A percentile compares a stretch with the other conserved stretches of the same genome.
phyloP scores from a whole-genome alignment of 2,329 filamentous ascomycete species.

The Fusarium abutilonis region DNA sequence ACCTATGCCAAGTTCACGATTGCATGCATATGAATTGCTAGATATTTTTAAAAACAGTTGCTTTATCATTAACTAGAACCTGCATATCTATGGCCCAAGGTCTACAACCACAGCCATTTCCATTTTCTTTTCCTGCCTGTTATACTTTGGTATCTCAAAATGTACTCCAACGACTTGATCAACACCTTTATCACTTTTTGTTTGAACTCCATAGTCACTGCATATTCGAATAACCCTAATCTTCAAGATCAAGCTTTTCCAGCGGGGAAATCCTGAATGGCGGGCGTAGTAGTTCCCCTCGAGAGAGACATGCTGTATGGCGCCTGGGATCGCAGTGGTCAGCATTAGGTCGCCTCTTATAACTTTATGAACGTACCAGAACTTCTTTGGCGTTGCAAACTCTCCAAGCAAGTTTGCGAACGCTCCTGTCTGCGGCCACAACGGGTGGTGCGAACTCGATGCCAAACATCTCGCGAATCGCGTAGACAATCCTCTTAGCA shows the following conservation, averaged over 20 bases:
- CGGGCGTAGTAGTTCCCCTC: conserved; percentile 69
- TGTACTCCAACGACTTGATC: conserved; percentile 2
- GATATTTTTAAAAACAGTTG: too few relatives aligned
- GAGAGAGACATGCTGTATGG: conserved; percentile 77
- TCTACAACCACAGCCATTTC: not conserved
- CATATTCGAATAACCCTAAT: not conserved
- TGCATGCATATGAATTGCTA: too few relatives aligned
- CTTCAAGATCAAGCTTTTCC: conserved; percentile 34
- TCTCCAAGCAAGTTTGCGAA: conserved; percentile 90
- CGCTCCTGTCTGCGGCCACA: conserved; percentile 89
- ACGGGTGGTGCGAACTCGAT: conserved; percentile 95
- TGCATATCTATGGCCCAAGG: too few relatives aligned
- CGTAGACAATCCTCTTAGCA: conserved; percentile 89
- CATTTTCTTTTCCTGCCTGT: not conserved
- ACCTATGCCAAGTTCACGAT: too few relatives aligned
- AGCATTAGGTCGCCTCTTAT: not conserved
- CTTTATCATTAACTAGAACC: too few relatives aligned
- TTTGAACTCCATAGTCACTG: not conserved
- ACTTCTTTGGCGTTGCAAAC: conserved; percentile 97
- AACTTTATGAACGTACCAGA: conserved; percentile 68
- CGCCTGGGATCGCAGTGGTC: conserved; percentile 58
- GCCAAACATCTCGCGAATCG: conserved; percentile 95
- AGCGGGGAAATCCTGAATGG: conserved; percentile 53
- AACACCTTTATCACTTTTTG: not conserved
- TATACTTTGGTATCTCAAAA: conserved; percentile 29